These are phyloP conservation scores for Tolypocladium amazonense DNA, from an alignment of 2,329 filamentous ascomycete genomes.

Conservation along the genomic window DNA sequence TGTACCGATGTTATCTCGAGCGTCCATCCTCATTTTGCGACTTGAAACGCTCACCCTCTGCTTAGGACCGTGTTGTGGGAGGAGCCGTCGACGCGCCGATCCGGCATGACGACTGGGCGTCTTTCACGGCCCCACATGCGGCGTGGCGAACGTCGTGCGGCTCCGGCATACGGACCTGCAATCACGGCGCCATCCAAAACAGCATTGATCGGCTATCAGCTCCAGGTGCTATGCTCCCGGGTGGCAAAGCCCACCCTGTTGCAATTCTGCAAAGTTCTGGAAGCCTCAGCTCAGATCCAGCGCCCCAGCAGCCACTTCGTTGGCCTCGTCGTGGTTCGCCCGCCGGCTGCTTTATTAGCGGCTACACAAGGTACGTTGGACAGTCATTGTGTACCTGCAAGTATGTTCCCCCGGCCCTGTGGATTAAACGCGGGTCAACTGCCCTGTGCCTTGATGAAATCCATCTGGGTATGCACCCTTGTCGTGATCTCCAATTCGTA, in stretches of 20 bases:
- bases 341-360: no score
- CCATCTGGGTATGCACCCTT: not conserved
- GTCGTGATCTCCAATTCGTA: not conserved
- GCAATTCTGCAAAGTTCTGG: not conserved
- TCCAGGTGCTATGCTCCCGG: not conserved
- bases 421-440: no score
- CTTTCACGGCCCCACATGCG: not conserved
- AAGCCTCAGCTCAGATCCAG: no score
- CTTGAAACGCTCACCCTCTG: not conserved
- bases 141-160: not conserved
- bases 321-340: no score
- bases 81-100: no score
- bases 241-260: no score
- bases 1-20: not conserved
- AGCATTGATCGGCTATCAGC: not conserved
- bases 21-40: not conserved
- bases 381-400: no score
- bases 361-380: no score
- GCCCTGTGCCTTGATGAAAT: not conserved
- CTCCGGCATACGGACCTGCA: not conserved
- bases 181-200: not conserved
- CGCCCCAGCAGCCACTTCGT: no score
- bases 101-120: no score
- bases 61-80: no score
- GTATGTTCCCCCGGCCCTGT: no score